phyloP scores from a whole-genome alignment of 2,329 filamentous ascomycete genomes.

The Cladosporium colombiae region DNA sequence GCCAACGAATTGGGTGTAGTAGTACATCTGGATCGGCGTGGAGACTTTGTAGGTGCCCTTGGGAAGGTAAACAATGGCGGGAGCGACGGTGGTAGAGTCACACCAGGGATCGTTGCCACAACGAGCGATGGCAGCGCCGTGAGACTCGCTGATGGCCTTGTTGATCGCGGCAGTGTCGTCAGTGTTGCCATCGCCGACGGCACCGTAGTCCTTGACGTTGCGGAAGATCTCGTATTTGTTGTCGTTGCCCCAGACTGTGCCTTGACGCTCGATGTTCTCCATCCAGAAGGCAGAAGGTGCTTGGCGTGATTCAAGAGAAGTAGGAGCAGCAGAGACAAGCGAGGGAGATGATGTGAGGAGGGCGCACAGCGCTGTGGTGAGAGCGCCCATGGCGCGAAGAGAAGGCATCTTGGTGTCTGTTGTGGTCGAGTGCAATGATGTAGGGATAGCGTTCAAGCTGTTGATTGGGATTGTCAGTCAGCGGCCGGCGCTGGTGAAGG shows the following conservation, averaged over 20 bases:
- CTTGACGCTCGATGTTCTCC: constrained; percentile 49
- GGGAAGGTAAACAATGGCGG: constrained; percentile 89
- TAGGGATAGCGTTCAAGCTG: constrained; percentile 13
- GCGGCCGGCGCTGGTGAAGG: constrained; percentile 16
- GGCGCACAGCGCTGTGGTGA: constrained; percentile 35
- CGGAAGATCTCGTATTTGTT: constrained; percentile 61
- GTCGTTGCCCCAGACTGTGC: constrained; percentile 63
- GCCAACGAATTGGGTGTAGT: constrained; percentile 91
- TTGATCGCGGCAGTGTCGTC: constrained; percentile 93
- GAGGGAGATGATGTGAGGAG: constrained; percentile 23
- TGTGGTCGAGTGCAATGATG: not conserved
- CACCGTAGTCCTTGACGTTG: constrained; percentile 48
- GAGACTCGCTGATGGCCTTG: constrained; percentile 71
- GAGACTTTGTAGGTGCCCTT: constrained; percentile 82
- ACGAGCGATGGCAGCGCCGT: constrained; percentile 63
- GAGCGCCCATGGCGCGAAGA: constrained; percentile 29
- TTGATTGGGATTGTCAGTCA: constrained; percentile 10
- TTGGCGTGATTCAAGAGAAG: constrained; percentile 11
- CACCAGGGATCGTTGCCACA: constrained; percentile 70
- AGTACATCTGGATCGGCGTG: constrained; percentile 76
- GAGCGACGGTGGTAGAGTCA: constrained; percentile 79
- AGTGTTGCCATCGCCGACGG: constrained; percentile 61
- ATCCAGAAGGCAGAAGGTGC: constrained; percentile 26
- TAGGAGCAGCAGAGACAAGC: constrained; percentile 22
- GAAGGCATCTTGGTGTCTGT: constrained; percentile 27